phyloP scores from a whole-genome alignment of 805 yeast genomes.

The Metschnikowia rubicola region DNA sequence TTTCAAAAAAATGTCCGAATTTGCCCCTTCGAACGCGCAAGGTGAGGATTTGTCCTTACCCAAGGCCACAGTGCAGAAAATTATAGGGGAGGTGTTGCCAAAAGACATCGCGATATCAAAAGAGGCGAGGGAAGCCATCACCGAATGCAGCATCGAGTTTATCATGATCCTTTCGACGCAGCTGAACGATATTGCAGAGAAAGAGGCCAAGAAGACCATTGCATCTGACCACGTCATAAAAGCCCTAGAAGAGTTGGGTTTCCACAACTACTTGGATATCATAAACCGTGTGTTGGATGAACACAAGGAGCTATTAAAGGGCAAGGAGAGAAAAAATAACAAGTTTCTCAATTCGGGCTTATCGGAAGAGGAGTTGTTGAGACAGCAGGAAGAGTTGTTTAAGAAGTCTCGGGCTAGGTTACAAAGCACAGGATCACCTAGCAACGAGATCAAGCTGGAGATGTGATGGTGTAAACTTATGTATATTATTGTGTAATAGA shows the following conservation, averaged over 20 bases:
- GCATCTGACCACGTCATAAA: conserved; percentile 94
- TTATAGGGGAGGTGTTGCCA: conserved; percentile 85
- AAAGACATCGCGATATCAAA: conserved; percentile 83
- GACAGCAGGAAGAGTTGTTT: conserved; percentile 90
- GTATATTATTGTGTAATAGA: conserved; percentile 15
- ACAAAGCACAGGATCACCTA: conserved; percentile 33
- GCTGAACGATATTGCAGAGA: conserved; percentile 93
- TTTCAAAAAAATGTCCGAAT: conserved; percentile 34
- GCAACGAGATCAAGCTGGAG: conserved; percentile 15
- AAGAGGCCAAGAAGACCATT: conserved; percentile 92
- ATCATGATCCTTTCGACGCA: conserved; percentile 92
- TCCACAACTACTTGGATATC: conserved; percentile 76
- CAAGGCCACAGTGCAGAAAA: conserved; percentile 92
- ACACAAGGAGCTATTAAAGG: conserved; percentile 84
- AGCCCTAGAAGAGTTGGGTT: conserved; percentile 85
- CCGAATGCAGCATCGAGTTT: conserved; percentile 94
- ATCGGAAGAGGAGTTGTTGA: conserved; percentile 85
- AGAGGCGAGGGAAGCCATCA: conserved; percentile 91
- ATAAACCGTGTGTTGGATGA: conserved; percentile 76
- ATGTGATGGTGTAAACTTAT: conserved; percentile 6
- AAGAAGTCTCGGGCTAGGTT: conserved; percentile 68
- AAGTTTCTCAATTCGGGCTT: conserved; percentile 91
- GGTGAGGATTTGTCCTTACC: conserved; percentile 44
- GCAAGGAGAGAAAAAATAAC: conserved; percentile 85
- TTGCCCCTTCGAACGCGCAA: conserved; percentile 26